Base-by-base conservation (phyloP, 2,329 filamentous ascomycete species). In the Epichloe glyceriae region DNA sequence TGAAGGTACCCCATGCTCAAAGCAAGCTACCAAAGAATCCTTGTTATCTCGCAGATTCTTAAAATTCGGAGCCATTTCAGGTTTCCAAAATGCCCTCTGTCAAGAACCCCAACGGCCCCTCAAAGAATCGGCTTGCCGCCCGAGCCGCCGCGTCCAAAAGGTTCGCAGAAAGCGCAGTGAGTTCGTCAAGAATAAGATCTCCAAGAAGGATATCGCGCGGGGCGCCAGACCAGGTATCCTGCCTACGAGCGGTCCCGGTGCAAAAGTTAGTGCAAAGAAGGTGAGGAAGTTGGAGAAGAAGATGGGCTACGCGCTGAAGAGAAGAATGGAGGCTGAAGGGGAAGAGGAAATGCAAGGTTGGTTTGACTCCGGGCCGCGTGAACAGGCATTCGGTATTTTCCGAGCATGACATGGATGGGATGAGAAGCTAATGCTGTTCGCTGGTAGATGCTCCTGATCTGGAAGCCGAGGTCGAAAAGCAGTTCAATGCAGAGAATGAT, bases 91-190 rank as follows among this genome's bases (percentile, higher is more conserved):
- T 78, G 75, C 71, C 73, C 15, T 79, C 76, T 46, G 72, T 78
- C 58, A 74, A 75, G 56, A 81, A 79, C 67, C 77, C 76, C 60
- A 80, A 80, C 70, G 70, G 68, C 45, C 70, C 70, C 10, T 79
- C 74, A 49, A 73, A 73, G 60, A 78, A 78, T 69, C 72, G 75
- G 14, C 64, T 74, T 39, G 68, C 67, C 17, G 73, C 73, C 37
- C 68, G 69, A 53, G 68, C 70, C 19, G 67, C 72, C 49, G 72
- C 66, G 55, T 64, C 67, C 40, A 70, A 68, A 74, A 74, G 55
- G 60, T 64, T 46, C 62, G 65, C 52, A 70, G 70, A 59, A 70
- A 75, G 65, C 62, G 63, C 50, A 64, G 64, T 38, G 64, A 65
- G 49, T 60, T 63, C 45, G 64, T 62, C 52, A 66, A 66, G 55